phyloP scores from a whole-genome alignment of 768 basidiomycete genomes.

The Panellus pusillus region DNA sequence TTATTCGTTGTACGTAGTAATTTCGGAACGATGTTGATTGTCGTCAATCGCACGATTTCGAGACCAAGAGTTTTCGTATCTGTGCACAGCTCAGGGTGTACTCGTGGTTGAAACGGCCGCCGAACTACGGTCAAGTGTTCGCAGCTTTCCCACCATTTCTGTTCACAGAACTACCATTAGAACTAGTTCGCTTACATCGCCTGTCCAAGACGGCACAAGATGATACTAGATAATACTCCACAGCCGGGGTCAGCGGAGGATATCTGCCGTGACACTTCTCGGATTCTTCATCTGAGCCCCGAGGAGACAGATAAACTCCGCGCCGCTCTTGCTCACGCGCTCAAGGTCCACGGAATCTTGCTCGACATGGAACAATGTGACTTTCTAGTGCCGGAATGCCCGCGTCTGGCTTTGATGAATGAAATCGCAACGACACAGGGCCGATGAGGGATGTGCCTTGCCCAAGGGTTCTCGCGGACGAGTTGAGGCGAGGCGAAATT shows the following conservation, averaged over 20 bases:
- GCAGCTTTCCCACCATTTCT: too few species aligned
- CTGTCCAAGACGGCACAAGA: too few species aligned
- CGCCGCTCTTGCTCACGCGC: slow-evolving; percentile 4
- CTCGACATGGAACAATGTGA: slow-evolving; percentile 8
- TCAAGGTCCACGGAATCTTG: not conserved
- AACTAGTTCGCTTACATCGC: too few species aligned
- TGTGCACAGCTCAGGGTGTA: too few species aligned
- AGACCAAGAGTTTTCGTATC: too few species aligned
- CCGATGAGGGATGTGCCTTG: slow-evolving; percentile 10
- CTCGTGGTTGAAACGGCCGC: too few species aligned
- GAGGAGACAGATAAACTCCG: slow-evolving; percentile 8
- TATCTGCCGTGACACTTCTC: slow-evolving; percentile 1
- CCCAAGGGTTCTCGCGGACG: not conserved
- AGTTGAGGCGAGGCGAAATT: slow-evolving; percentile 7
- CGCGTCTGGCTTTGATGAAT: slow-evolving; percentile 4
- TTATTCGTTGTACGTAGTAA: too few species aligned
- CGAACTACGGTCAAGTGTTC: too few species aligned
- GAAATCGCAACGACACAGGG: slow-evolving; percentile 4
- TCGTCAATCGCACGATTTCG: too few species aligned
- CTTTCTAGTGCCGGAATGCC: slow-evolving; percentile 1
- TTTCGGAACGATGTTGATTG: too few species aligned
- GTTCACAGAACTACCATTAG: too few species aligned
- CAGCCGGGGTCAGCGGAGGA: slow-evolving; percentile 5
- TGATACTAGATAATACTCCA: not conserved
- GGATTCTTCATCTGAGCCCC: slow-evolving; percentile 2